phyloP scores from a whole-genome alignment of 139 green algal species.

The Ostreobium quekettii region DNA sequence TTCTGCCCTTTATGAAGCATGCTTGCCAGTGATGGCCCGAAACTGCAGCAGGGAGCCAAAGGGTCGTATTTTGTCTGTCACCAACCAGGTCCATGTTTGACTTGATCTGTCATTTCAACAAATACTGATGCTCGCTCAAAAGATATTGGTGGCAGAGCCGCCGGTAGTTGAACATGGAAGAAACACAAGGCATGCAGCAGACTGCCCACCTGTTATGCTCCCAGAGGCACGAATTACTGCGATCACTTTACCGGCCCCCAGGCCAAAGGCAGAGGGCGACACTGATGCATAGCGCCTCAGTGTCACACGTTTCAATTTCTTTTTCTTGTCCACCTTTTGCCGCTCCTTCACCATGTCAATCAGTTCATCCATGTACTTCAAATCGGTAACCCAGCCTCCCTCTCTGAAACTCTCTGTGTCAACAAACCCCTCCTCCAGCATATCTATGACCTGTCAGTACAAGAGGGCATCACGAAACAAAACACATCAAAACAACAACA shows the following conservation, averaged over 20 bases:
- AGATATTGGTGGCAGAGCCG: too few relatives aligned
- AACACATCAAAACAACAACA: conserved; percentile 5
- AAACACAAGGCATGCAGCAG: too few relatives aligned
- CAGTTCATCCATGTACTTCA: conserved; percentile 86
- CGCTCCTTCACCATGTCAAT: conserved; percentile 62
- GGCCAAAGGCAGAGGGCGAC: conserved; percentile 50
- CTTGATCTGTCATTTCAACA: too few relatives aligned
- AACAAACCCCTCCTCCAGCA: conserved; percentile 72
- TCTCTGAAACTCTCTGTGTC: conserved; percentile 51
- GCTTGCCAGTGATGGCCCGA: too few relatives aligned
- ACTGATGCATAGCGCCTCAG: conserved; percentile 58
- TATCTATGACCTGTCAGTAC: conserved; percentile 45
- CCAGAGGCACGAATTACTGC: conserved; percentile 75
- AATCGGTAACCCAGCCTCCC: conserved; percentile 55
- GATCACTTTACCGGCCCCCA: conserved; percentile 59
- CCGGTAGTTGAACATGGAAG: too few relatives aligned
- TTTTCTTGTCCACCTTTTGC: conserved; percentile 26
- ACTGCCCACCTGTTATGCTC: conserved; percentile 49
- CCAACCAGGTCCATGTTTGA: too few relatives aligned
- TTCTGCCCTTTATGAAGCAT: too few relatives aligned
- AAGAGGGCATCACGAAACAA: conserved; percentile 14
- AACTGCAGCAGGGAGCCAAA: too few relatives aligned
- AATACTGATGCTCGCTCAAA: too few relatives aligned
- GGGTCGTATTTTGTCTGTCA: too few relatives aligned
- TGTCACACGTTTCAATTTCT: conserved; percentile 32